Evolutionary conservation across 805 yeast species (phyloP), one percentile per base, ranked within the genome.

Genomic region (Yarrowia sp.): DNA sequence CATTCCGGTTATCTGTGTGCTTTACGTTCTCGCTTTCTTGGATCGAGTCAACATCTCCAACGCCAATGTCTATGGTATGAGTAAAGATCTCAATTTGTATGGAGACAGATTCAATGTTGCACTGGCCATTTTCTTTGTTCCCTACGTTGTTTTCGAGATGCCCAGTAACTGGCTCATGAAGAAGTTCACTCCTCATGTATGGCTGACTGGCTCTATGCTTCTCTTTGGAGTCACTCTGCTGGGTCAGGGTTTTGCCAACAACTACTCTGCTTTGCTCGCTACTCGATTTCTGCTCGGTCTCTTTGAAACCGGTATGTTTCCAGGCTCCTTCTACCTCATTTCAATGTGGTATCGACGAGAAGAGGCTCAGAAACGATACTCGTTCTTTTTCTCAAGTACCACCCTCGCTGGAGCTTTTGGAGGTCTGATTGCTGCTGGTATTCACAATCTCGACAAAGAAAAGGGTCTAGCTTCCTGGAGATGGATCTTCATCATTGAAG

Each of bases 31-130:
- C 67, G 87, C 93, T 0, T 90, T 89, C 72, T 76, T 90, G 71
- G 96, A 90, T 74, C 80, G 96, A 74, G 92, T 89, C 66, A 90
- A 90, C 74, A 88, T 90, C 67, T 85, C 92, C 35, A 89, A 90
- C 74, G 96, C 96, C 8, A 85, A 85, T 67, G 82, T 87, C 65
- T 89, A 88, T 71, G 91, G 91, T 11, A 78, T 90, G 78, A 79
- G 80, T 15, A 75, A 71, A 1, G 88, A 85, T 65, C 74, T 90
- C 35, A 70, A 79, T 18, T 77, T 90, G 47, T 73, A 74, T 1
- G 87, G 87, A 8, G 79, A 80, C 68, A 86, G 87, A 70, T 88
- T 80, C 77, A 85, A 86, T 71, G 80, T 79, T 39, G 87, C 88
- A 3, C 79, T 88, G 68, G 85, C 90, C 6, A 82, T 88, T 11